A percentile compares a stretch with the other conserved stretches of the same genome.
These are phyloP conservation scores for Arabis alpina DNA, from an alignment of 345 rosid genomes.

Conservation along the genomic window DNA sequence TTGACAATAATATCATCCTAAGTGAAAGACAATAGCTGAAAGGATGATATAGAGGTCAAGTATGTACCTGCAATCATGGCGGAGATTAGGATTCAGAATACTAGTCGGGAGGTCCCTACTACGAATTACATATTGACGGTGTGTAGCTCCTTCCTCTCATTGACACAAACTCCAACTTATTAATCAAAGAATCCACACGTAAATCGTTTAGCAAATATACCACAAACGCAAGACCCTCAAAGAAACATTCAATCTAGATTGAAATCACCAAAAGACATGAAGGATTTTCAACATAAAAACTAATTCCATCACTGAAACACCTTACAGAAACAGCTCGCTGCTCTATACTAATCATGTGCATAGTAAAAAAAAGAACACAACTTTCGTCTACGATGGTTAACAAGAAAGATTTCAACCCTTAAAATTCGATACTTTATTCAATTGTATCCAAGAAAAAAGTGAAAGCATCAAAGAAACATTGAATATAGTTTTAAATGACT, in stretches of 20 bases:
- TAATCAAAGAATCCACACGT: conserved; percentile 2
- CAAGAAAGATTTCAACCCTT: too few relatives aligned
- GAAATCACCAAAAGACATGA: too few relatives aligned
- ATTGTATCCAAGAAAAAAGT: not conserved
- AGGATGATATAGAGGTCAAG: too few relatives aligned
- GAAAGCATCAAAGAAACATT: not conserved
- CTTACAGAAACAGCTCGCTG: too few relatives aligned
- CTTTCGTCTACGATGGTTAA: conserved; percentile 5
- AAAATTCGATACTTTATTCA: too few relatives aligned
- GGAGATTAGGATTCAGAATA: conserved; percentile 92
- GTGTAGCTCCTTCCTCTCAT: conserved; percentile 94
- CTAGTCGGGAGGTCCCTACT: conserved; percentile 87
- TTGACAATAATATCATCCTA: too few relatives aligned
- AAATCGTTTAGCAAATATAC: not conserved
- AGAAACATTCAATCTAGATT: too few relatives aligned
- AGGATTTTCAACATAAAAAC: too few relatives aligned
- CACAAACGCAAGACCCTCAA: not conserved
- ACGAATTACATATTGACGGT: conserved; percentile 67
- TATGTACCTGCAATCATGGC: conserved; percentile 84
- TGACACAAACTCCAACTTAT: conserved; percentile 24
- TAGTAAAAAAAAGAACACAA: not conserved
- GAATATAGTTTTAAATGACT: too few relatives aligned
- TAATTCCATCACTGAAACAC: too few relatives aligned
- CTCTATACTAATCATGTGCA: not conserved
- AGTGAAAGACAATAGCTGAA: too few relatives aligned